Percentiles rank a stretch among this genome's conserved stretches.
phyloP scores from a whole-genome alignment of 2,329 filamentous ascomycete genomes.

The Fusarium metavorans region DNA sequence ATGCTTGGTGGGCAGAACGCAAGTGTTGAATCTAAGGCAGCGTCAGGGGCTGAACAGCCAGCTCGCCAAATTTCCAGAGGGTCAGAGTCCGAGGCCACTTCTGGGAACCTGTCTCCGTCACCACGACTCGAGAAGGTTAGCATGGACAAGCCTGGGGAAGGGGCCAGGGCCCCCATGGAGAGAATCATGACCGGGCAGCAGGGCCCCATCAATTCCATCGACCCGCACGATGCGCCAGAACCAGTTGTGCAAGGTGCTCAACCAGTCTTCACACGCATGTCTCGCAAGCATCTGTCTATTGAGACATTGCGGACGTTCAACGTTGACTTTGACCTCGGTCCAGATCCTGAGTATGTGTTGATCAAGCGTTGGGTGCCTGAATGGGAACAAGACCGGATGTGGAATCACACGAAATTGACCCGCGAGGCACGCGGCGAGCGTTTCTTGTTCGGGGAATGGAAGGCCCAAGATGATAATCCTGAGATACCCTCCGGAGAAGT shows the following conservation, averaged over 20 bases:
- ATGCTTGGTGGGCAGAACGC: not conserved
- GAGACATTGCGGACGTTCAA: not conserved
- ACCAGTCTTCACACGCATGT: not conserved
- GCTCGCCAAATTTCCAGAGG: not conserved
- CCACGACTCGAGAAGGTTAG: not conserved
- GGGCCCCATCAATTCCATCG: not conserved
- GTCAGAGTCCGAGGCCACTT: not conserved
- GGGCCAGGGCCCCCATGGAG: not conserved
- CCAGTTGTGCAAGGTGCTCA: not conserved
- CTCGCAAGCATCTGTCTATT: not conserved
- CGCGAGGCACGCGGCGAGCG: not conserved
- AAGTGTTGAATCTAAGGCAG: not conserved
- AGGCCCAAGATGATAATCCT: not conserved
- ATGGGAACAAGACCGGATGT: not conserved
- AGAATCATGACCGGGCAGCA: not conserved
- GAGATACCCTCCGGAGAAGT: not conserved
- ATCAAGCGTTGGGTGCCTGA: not conserved
- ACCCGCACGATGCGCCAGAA: not conserved
- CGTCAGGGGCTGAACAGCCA: not conserved
- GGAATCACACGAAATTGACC: not conserved
- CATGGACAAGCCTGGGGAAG: not conserved
- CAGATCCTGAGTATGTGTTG: not conserved
- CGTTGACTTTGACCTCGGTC: not conserved
- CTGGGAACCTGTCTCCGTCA: not conserved
- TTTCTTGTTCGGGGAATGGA: not conserved